Evolutionary conservation across 2,329 filamentous ascomycete species (phyloP).

Genomic region (Neodidymelliopsis sp.): DNA sequence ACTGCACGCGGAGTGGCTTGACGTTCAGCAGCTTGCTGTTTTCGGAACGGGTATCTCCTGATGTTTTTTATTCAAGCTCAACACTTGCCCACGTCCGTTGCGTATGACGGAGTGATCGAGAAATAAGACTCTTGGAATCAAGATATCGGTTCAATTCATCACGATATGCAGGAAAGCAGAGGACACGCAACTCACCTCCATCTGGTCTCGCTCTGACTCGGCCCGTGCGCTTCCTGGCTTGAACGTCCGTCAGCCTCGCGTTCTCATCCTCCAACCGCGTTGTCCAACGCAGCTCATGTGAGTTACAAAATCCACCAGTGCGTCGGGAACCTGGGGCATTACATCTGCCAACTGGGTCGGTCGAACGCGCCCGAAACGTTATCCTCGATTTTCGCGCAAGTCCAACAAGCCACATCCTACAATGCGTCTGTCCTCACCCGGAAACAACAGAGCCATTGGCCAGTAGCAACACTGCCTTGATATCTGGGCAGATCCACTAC

Average conservation of each 20-base stretch:
- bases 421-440: slow-evolving; percentile 13
- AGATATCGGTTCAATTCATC: slow-evolving; percentile 6
- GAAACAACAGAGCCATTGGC: slow-evolving; percentile 6
- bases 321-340: slow-evolving; percentile 19
- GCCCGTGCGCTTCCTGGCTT: slow-evolving; percentile 7
- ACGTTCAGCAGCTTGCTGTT: slow-evolving; percentile 23
- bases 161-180: slow-evolving; percentile 7
- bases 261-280: slow-evolving; percentile 8
- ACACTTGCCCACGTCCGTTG: slow-evolving; percentile 3
- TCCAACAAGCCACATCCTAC: slow-evolving; percentile 24
- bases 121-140: background rate
- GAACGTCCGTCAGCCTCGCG: slow-evolving; percentile 2
- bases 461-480: slow-evolving; percentile 11
- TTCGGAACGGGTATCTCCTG: slow-evolving; percentile 33
- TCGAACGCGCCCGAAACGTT: slow-evolving; percentile 32
- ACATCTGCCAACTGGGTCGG: slow-evolving; percentile 25
- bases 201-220: background rate
- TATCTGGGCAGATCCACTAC: slow-evolving; percentile 15
- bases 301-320: slow-evolving; percentile 6
- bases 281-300: slow-evolving; percentile 17
- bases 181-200: slow-evolving; percentile 6
- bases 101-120: background rate
- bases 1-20: slow-evolving; percentile 29
- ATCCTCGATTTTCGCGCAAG: slow-evolving; percentile 15
- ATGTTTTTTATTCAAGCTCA: slow-evolving; percentile 22